Evolutionary conservation across 768 basidiomycete species (phyloP).

Genomic region (Mycena sanguinolenta): DNA sequence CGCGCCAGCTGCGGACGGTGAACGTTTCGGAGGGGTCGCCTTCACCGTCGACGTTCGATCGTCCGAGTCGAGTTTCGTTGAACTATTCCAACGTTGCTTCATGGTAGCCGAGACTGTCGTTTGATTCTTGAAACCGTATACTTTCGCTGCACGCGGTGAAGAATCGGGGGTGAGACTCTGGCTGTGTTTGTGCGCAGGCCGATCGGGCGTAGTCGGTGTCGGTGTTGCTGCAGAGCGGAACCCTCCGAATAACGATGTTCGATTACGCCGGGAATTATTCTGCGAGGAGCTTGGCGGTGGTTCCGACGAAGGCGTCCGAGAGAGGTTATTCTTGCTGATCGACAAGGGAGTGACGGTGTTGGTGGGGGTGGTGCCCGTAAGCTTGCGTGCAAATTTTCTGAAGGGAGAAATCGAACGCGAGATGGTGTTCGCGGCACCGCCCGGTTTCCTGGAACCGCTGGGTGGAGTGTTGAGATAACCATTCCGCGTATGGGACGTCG

Average conservation of each 20-base stretch:
- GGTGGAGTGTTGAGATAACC: conserved; percentile 78
- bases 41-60: conserved; percentile 61
- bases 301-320: conserved; percentile 67
- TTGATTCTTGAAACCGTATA: conserved; percentile 59
- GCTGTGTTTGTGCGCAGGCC: conserved; percentile 75
- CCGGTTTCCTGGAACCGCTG: conserved; percentile 56
- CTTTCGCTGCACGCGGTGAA: conserved; percentile 62
- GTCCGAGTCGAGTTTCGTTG: conserved; percentile 78
- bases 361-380: conserved; percentile 59
- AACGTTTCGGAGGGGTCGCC: conserved; percentile 63
- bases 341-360: conserved; percentile 60
- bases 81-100: conserved; percentile 83
- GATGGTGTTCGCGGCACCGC: conserved; percentile 66
- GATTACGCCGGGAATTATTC: conserved; percentile 63
- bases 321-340: conserved; percentile 56
- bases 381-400: conserved; percentile 79
- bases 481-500: conserved; percentile 56
- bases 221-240: conserved; percentile 59
- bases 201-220: conserved; percentile 67
- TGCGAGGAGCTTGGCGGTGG: conserved; percentile 48
- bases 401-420: conserved; percentile 87
- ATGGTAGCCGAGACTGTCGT: conserved; percentile 39
- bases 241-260: conserved; percentile 71
- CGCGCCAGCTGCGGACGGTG: conserved; percentile 60
- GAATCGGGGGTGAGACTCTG: conserved; percentile 81